Evolutionary conservation across 495 filamentous ascomycete species (phyloP), one percentile per base, ranked within the genome.

Genomic region (Neurospora tetrasperma): DNA sequence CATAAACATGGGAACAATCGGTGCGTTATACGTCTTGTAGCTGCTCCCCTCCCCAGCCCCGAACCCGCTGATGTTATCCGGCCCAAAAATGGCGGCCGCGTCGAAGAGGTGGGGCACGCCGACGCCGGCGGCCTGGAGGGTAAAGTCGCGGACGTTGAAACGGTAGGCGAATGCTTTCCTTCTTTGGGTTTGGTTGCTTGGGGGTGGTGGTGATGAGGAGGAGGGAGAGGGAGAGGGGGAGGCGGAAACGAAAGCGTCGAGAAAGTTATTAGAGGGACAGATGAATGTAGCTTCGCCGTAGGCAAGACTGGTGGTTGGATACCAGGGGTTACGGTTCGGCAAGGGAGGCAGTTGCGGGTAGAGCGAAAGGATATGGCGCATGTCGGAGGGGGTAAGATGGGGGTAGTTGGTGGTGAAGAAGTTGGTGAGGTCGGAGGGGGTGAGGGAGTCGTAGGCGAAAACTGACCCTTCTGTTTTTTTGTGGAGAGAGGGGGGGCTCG

Each of bases 211-310:
- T 41, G 40, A 41, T 9, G 40, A 41, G 40, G 40, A 9, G 40
- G 40, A 41, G 4, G 5, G 4, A 5, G 35, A 38, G 35, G 2
- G 27, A 31, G 35, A 38, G 9, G 40, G 9, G 40, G 40, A 41
- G 40, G 40, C 9, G 40, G 40, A 66, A 66, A 18, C 54, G 12
- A 79, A 70, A 8, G 75, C 73, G 54, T 75, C 71, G 20, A 84
- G 80, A 44, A 85, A 70, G 71, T 74, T 77, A n/a, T 70, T 71
- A 8, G 83, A 83, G 4, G 90, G 89, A 72, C 90, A 92, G 72
- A 87, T 84, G 73, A 93, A 91, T 2, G 87, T 90, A 1, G 86
- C 83, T 76, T 92, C 90, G 46, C 88, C 87, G 76, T 89, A 90
- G 39, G 83, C 83, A 7, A 84, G 79, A 68, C 86, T 85, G 72